Base-by-base conservation (phyloP, 73 alveolate genomes). In the Tetrahymena elliotti region DNA sequence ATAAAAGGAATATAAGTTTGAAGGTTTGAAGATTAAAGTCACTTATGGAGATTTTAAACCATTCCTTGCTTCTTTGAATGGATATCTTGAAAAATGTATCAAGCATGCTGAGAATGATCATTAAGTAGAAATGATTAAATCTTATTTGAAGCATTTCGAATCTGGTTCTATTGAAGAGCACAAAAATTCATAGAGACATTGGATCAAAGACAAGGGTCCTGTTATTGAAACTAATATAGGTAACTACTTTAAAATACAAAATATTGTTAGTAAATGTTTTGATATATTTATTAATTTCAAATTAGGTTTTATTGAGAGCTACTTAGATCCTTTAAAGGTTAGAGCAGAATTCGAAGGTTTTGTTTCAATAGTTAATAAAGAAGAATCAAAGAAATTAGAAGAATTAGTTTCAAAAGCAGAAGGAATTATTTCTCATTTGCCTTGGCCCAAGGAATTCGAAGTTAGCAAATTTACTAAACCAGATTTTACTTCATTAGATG, bases 391-490 rank as follows among this genome's bases (percentile, higher is more conserved):
- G 94, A 96, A 95, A 68, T 98, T 97, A 95, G 93, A 96, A 35
- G 95, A 92, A 84, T 96, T 99, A 41, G 99, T 98, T 18, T 96
- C 96, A 31, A 94, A 97, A 93, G 97, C 98, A 82, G 98, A 97
- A 47, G 96, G 97, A 39, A 94, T 98, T 68, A 83, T 97, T n/a
- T 53, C 88, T 35, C 96, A 96, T 84, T 97, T 99, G 37, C 99
- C 99, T 22, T 99, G 99, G 99, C 98, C 98, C 18, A 97, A 97
- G 95, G 99, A 96, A 83, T 98, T 98, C 93, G 99, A 99, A 94
- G 98, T 98, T 93, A 98, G 97, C 38, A 94, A 88, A 35, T 98
- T 96, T 97, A 53, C 68, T 31, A 95, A 96, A 35, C 99, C 99
- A 3, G 99, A 99, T 83, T 98, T 98, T 96, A 99, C 99, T 53